Conservation (phyloP, 768 basidiomycete genomes). For the Mycena kentingensis region DNA sequence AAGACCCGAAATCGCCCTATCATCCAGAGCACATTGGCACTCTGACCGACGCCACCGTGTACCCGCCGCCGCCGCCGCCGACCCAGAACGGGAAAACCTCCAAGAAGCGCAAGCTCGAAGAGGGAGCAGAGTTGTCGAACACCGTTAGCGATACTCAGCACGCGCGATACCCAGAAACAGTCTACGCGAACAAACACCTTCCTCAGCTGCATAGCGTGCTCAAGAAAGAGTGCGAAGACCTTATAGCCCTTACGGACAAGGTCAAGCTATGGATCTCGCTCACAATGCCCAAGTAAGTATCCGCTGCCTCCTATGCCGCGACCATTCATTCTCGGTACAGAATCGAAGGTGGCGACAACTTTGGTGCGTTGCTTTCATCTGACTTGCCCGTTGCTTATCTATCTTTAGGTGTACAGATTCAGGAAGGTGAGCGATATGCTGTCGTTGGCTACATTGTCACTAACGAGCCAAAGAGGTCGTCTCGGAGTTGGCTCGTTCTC, state of each 20-base stretch:
- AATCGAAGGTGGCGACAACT: constrained; percentile 81
- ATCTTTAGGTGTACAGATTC: constrained; percentile 68
- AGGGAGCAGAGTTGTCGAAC: constrained; percentile 24
- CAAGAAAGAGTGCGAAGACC: constrained; percentile 65
- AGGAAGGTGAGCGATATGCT: constrained; percentile 56
- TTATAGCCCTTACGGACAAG: constrained; percentile 65
- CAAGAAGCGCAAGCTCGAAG: constrained; percentile 66
- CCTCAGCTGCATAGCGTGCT: constrained; percentile 51
- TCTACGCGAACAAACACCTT: constrained; percentile 59
- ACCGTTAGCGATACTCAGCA: constrained; percentile 36
- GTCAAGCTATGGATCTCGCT: constrained; percentile 80
- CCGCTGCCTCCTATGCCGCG: neutral
- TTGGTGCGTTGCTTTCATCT: constrained; percentile 46
- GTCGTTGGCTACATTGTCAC: neutral
- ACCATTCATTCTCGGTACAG: constrained; percentile 36
- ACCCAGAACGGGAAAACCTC: constrained; percentile 38
- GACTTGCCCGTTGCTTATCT: constrained; percentile 11
- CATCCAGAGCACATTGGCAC: constrained; percentile 46
- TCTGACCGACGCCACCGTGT: constrained; percentile 60
- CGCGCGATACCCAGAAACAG: constrained; percentile 50
- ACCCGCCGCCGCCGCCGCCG: constrained; percentile 43
- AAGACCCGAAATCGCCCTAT: constrained; percentile 54
- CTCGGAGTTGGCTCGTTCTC: constrained; percentile 73
- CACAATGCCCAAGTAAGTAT: constrained; percentile 72
- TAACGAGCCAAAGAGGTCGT: constrained; percentile 58